Conservation (phyloP, 2,329 filamentous ascomycete species). For the Hypoxylon rubiginosum region DNA sequence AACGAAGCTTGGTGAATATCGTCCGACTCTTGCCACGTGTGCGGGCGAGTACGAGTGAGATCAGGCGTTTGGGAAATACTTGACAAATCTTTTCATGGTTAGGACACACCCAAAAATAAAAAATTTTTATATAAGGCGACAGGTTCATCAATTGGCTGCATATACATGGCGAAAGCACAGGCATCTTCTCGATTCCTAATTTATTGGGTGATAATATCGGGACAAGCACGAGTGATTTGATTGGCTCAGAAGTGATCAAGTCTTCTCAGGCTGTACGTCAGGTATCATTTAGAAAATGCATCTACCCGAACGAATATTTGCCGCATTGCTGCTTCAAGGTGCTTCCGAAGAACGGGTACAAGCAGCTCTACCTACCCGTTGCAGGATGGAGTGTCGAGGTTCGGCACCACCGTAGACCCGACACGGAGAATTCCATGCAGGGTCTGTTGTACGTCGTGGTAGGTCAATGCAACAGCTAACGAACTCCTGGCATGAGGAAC, state of each 20-base stretch:
- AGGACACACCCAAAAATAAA: conserved; percentile 39
- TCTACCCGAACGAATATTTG: conserved; percentile 46
- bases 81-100: conserved; percentile 44
- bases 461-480: conserved; percentile 16
- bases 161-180: conserved; percentile 44
- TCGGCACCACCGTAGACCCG: conserved; percentile 26
- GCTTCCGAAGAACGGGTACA: conserved; percentile 29
- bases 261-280: conserved; percentile 43
- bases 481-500: conserved; percentile 16
- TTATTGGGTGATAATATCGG: conserved; percentile 41
- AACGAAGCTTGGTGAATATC: conserved; percentile 32
- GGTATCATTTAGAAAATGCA: conserved; percentile 46
- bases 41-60: conserved; percentile 34
- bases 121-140: conserved; percentile 40
- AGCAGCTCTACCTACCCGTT: conserved; percentile 15
- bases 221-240: conserved; percentile 35
- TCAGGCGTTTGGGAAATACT: conserved; percentile 32
- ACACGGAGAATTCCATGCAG: conserved; percentile 20
- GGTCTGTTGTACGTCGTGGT: conserved; percentile 7
- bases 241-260: conserved; percentile 43
- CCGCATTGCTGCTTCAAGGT: conserved; percentile 37
- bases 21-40: conserved; percentile 43
- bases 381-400: conserved; percentile 23
- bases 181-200: conserved; percentile 38
- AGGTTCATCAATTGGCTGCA: conserved; percentile 48